Evolutionary conservation across 2,329 filamentous ascomycete genomes (phyloP).

Genomic region (Fusarium veterinarium): DNA sequence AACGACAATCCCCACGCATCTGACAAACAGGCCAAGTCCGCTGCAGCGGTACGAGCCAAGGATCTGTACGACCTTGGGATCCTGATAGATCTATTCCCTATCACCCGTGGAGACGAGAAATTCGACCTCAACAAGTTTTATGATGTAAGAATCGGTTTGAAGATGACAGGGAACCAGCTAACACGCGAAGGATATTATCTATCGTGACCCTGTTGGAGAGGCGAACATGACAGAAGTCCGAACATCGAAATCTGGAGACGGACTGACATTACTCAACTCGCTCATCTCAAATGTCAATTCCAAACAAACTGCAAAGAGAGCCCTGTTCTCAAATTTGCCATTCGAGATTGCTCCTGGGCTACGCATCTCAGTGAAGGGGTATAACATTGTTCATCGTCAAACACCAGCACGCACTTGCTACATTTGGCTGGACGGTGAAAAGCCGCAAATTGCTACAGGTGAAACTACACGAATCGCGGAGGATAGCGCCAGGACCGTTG

Average conservation of each 20-base stretch:
- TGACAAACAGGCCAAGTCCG: slow-evolving; percentile 78
- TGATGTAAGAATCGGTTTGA: slow-evolving; percentile 68
- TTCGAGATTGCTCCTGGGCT: slow-evolving; percentile 88
- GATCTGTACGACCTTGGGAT: slow-evolving; percentile 95
- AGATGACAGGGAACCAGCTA: background rate
- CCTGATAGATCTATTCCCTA: slow-evolving; percentile 91
- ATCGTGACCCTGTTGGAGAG: slow-evolving; percentile 79
- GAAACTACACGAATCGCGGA: slow-evolving; percentile 81
- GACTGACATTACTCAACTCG: slow-evolving; percentile 81
- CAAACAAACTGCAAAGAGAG: slow-evolving; percentile 85
- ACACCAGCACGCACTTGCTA: slow-evolving; percentile 84
- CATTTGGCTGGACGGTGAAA: slow-evolving; percentile 88
- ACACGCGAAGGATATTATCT: slow-evolving; percentile 81
- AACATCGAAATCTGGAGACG: slow-evolving; percentile 76
- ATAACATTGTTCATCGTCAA: slow-evolving; percentile 88
- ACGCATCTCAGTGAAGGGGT: slow-evolving; percentile 91
- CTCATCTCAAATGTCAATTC: slow-evolving; percentile 91
- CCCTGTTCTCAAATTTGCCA: slow-evolving; percentile 87
- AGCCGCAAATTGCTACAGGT: slow-evolving; percentile 80
- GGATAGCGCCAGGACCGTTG: slow-evolving; percentile 79
- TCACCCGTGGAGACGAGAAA: slow-evolving; percentile 74
- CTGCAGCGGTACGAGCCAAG: slow-evolving; percentile 87
- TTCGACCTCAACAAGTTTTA: slow-evolving; percentile 93
- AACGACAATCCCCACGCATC: slow-evolving; percentile 85
- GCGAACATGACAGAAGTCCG: slow-evolving; percentile 66